A percentile compares a stretch with the other conserved stretches of the same genome.
phyloP scores from a whole-genome alignment of 2,329 filamentous ascomycete species.

The Aureobasidium namibiae region DNA sequence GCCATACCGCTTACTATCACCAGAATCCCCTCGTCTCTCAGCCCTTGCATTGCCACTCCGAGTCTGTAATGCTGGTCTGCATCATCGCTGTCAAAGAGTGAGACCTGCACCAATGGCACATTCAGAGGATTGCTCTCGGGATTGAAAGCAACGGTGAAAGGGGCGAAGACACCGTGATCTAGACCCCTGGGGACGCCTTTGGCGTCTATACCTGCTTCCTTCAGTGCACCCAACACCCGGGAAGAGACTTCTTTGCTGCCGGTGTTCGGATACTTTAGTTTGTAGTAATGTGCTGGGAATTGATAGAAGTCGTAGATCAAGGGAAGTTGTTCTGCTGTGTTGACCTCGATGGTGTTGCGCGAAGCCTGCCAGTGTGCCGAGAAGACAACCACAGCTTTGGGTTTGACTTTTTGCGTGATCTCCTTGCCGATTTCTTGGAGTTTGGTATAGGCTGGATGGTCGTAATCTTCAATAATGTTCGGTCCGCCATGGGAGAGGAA shows the following conservation, averaged over 20 bases:
- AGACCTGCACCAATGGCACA: constrained; percentile 63
- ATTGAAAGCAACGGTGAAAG: constrained; percentile 52
- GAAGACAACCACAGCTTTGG: constrained; percentile 65
- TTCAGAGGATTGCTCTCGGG: constrained; percentile 29
- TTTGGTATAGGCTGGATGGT: constrained; percentile 58
- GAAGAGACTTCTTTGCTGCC: constrained; percentile 54
- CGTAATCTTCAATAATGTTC: constrained; percentile 51
- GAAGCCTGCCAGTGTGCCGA: constrained; percentile 68
- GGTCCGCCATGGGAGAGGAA: constrained; percentile 48
- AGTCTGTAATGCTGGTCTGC: constrained; percentile 59
- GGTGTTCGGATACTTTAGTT: constrained; percentile 56
- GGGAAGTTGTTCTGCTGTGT: constrained; percentile 54
- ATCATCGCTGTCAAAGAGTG: constrained; percentile 57
- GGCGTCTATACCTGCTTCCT: constrained; percentile 51
- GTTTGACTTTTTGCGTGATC: constrained; percentile 62
- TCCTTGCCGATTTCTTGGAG: constrained; percentile 59
- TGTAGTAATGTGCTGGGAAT: constrained; percentile 62
- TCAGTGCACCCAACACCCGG: constrained; percentile 48
- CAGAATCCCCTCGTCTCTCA: constrained; percentile 59
- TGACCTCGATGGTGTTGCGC: constrained; percentile 52
- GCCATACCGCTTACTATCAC: constrained; percentile 69
- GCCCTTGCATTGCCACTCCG: constrained; percentile 55
- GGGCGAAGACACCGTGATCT: constrained; percentile 68
- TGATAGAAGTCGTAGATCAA: constrained; percentile 70
- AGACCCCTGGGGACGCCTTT: constrained; percentile 55